phyloP scores from a whole-genome alignment of 2,329 filamentous ascomycete species.

The Trichoderma sp. region DNA sequence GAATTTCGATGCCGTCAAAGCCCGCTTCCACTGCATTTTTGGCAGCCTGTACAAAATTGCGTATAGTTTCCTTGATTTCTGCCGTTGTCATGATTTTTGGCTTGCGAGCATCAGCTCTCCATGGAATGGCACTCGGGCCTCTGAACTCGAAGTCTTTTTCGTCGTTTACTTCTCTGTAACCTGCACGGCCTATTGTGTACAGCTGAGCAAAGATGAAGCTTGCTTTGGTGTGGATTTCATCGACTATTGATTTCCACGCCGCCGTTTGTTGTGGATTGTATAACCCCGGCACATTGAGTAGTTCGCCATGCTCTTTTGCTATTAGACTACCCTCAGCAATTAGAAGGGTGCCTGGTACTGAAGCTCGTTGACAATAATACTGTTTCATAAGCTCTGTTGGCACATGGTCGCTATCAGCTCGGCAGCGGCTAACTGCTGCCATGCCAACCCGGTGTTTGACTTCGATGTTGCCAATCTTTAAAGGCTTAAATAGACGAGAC shows the following conservation, averaged over 20 bases:
- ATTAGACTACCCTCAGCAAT: not conserved
- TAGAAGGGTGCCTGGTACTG: not conserved
- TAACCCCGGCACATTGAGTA: not conserved
- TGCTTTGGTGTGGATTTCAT: not conserved
- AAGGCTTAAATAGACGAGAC: not conserved
- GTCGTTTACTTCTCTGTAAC: not conserved
- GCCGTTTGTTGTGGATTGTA: not conserved
- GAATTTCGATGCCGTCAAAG: conserved; percentile 70
- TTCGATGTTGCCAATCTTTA: not conserved
- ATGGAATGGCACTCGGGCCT: not conserved
- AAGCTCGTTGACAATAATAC: not conserved
- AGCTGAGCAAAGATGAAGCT: not conserved
- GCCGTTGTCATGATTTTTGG: not conserved
- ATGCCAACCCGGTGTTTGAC: not conserved
- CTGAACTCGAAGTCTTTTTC: not conserved
- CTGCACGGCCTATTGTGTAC: conserved; percentile 32
- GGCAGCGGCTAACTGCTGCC: not conserved
- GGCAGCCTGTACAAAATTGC: conserved; percentile 56
- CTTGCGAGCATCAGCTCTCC: not conserved
- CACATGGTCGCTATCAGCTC: not conserved
- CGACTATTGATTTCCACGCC: not conserved
- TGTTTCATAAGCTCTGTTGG: not conserved
- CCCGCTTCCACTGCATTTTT: conserved; percentile 64
- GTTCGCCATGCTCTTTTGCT: not conserved
- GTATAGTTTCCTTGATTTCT: not conserved